Conservation (phyloP, 495 filamentous ascomycete genomes). For the Xylaria telfairii region DNA sequence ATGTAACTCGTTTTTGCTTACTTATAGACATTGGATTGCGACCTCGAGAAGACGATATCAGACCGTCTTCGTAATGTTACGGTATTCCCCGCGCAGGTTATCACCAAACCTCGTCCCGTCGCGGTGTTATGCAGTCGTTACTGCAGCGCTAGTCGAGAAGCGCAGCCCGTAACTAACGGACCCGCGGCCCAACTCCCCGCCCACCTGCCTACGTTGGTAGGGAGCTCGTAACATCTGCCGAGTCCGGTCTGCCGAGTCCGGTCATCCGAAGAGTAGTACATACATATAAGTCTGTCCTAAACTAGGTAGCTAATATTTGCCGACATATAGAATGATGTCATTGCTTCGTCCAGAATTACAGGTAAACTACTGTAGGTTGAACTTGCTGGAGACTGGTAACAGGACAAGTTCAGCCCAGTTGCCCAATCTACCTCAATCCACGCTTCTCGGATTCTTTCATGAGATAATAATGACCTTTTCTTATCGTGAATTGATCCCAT, state of each 20-base stretch:
- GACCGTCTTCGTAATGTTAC: not conserved
- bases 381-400: too few relatives aligned
- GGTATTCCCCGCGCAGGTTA: not conserved
- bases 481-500: too few relatives aligned
- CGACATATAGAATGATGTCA: too few relatives aligned
- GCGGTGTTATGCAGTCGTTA: not conserved
- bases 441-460: too few relatives aligned
- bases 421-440: too few relatives aligned
- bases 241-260: not conserved
- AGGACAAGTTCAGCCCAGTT: too few relatives aligned
- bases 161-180: not conserved
- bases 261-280: not conserved
- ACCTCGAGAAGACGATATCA: not conserved
- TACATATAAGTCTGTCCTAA: too few relatives aligned
- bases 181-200: not conserved
- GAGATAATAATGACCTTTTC: too few relatives aligned
- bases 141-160: not conserved
- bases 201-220: slow-evolving; percentile 6
- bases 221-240: not conserved
- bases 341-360: too few relatives aligned
- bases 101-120: not conserved
- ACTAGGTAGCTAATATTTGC: too few relatives aligned
- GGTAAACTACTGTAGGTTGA: too few relatives aligned
- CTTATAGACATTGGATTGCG: not conserved
- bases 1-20: not conserved